These are phyloP conservation scores for Nemania diffusa DNA, from an alignment of 2,329 filamentous ascomycete species.

Conservation along the genomic window DNA sequence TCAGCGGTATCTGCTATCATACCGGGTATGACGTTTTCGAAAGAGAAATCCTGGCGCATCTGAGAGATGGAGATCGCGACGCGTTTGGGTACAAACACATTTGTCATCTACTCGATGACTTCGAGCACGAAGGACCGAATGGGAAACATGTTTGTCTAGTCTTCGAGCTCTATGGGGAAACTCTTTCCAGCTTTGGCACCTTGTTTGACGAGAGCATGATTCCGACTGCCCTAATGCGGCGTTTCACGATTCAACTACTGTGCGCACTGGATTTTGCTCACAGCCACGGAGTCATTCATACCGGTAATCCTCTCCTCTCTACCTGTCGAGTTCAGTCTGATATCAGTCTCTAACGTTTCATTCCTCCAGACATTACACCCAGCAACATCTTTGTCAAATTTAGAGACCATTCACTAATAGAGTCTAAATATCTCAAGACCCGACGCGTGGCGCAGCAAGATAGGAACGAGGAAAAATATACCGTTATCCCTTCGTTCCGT, in stretches of 20 bases:
- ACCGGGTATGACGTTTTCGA: constrained; percentile 34
- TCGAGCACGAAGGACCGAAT: constrained; percentile 40
- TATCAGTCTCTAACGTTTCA: neutral
- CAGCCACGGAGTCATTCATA: constrained; percentile 18
- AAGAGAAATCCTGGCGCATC: constrained; percentile 35
- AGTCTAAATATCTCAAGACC: constrained; percentile 30
- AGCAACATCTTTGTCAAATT: constrained; percentile 42
- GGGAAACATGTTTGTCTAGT: constrained; percentile 44
- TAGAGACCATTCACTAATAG: constrained; percentile 37
- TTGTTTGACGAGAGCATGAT: constrained; percentile 34
- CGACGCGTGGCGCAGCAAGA: constrained; percentile 21
- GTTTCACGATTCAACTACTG: constrained; percentile 41
- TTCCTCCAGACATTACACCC: constrained; percentile 40
- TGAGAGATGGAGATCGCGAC: constrained; percentile 17
- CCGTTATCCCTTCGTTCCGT: neutral
- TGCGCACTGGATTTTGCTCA: constrained; percentile 45
- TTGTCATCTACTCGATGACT: constrained; percentile 41
- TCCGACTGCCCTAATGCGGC: constrained; percentile 38
- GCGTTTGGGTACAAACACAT: constrained; percentile 38
- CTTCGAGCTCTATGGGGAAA: constrained; percentile 43
- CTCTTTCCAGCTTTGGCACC: constrained; percentile 31
- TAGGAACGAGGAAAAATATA: neutral
- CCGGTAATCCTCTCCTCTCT: neutral
- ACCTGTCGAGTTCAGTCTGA: too few species aligned
- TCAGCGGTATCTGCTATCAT: constrained; percentile 36